These are phyloP conservation scores for Penicillium sp. DNA, from an alignment of 2,329 filamentous ascomycete genomes.

Conservation along the genomic window DNA sequence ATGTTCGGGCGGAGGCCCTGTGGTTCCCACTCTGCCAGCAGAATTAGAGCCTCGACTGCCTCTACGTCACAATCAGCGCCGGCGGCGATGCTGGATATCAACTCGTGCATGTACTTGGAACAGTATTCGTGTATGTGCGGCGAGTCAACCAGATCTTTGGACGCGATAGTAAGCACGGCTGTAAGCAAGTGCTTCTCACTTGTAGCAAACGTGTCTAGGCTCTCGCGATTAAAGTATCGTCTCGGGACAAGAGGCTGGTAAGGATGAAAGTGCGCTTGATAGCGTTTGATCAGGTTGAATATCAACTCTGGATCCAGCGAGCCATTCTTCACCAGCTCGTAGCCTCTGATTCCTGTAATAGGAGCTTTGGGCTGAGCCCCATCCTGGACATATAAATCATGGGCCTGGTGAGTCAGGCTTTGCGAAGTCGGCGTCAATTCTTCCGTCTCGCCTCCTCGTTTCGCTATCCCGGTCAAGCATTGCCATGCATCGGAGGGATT, in stretches of 20 bases:
- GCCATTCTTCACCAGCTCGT: conserved; percentile 42
- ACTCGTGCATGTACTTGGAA: conserved; percentile 64
- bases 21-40: conserved; percentile 70
- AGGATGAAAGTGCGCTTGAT: conserved; percentile 63
- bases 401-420: background rate
- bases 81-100: conserved; percentile 64
- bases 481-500: conserved; percentile 50
- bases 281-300: conserved; percentile 54
- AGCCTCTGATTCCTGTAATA: conserved; percentile 35
- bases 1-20: conserved; percentile 59
- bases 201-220: conserved; percentile 54
- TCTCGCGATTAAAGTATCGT: conserved; percentile 53
- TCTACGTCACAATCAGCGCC: conserved; percentile 65
- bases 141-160: conserved; percentile 65
- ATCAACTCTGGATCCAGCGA: conserved; percentile 48
- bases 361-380: conserved; percentile 17
- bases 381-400: conserved; percentile 15
- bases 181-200: conserved; percentile 66
- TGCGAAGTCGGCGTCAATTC: conserved; percentile 1
- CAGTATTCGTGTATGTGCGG: conserved; percentile 62
- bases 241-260: conserved; percentile 66
- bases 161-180: conserved; percentile 66
- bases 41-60: conserved; percentile 64
- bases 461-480: conserved; percentile 44
- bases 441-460: conserved; percentile 23